phyloP scores from a whole-genome alignment of 2,329 filamentous ascomycete genomes.

The Hymenoscyphus fraxineus region DNA sequence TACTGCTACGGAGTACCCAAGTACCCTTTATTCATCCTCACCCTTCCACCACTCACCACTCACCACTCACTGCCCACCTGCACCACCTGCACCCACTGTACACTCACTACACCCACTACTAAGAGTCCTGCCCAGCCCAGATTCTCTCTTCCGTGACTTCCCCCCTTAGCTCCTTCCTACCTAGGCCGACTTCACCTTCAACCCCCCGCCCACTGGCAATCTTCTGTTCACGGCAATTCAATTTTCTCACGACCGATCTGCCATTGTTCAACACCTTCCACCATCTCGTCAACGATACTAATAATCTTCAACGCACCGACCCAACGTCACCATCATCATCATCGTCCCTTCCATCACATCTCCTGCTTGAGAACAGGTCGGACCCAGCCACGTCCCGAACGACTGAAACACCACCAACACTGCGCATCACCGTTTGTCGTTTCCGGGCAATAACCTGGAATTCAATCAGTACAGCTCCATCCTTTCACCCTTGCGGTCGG shows the following conservation, averaged over 20 bases:
- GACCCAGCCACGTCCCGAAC: slow-evolving; percentile 18
- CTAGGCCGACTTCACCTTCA: slow-evolving; percentile 10
- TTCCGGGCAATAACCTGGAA: slow-evolving; percentile 2
- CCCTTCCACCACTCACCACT: not conserved
- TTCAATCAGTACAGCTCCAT: not conserved
- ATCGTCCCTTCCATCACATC: slow-evolving; percentile 1
- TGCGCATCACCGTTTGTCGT: slow-evolving; percentile 12
- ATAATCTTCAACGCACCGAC: not conserved
- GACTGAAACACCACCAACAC: slow-evolving; percentile 23
- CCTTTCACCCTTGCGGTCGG: slow-evolving; percentile 19
- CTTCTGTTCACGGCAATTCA: not conserved
- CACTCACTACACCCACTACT: too few species aligned
- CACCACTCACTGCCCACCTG: too few species aligned
- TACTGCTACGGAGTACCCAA: too few species aligned
- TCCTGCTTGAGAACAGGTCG: slow-evolving; percentile 6
- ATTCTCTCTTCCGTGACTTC: not conserved
- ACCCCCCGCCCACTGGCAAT: not conserved
- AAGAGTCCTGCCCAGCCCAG: not conserved
- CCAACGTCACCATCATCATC: not conserved
- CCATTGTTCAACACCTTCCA: not conserved
- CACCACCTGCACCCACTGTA: too few species aligned
- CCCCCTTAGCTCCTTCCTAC: slow-evolving; percentile 19
- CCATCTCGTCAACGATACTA: not conserved
- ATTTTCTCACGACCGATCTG: too few species aligned
- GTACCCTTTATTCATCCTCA: not conserved